Evolutionary conservation across 2,329 filamentous ascomycete species (phyloP).

Genomic region (Fusarium goolgardi): DNA sequence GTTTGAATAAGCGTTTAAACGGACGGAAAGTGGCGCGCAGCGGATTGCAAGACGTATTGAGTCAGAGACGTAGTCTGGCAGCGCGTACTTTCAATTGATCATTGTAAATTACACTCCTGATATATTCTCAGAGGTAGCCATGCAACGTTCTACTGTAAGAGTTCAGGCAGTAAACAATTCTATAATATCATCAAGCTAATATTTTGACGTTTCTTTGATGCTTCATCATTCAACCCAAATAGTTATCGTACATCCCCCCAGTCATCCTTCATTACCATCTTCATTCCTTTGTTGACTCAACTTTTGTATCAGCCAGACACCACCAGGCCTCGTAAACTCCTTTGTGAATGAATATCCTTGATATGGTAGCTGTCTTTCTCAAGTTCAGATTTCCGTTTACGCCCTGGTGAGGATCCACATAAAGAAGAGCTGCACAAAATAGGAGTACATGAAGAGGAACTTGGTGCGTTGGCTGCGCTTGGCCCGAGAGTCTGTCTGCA

Average conservation of each 20-base stretch:
- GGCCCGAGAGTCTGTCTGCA: conserved; percentile 79
- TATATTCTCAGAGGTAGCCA: not conserved
- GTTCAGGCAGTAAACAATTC: not conserved
- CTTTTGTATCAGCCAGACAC: conserved; percentile 1
- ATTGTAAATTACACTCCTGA: not conserved
- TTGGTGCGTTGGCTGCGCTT: conserved; percentile 90
- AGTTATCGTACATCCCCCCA: conserved; percentile 32
- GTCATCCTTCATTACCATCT: conserved; percentile 33
- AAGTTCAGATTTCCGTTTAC: conserved; percentile 42
- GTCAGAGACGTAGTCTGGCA: conserved; percentile 1
- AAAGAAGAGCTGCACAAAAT: conserved; percentile 91
- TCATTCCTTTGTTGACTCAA: conserved; percentile 2
- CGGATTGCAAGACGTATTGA: not conserved
- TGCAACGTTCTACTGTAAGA: not conserved
- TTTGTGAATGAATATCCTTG: conserved; percentile 3
- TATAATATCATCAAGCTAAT: conserved; percentile 9
- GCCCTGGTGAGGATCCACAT: conserved; percentile 79
- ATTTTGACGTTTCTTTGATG: conserved; percentile 26
- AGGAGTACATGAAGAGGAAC: conserved; percentile 94
- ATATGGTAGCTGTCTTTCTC: conserved; percentile 4
- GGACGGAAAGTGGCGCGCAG: not conserved
- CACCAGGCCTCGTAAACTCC: not conserved
- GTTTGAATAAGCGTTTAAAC: not conserved
- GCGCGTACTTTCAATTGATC: conserved; percentile 15
- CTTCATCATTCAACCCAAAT: conserved; percentile 21